phyloP scores from a whole-genome alignment of 202 grass and related monocot genomes.

The Hordeum pubiflorum region DNA sequence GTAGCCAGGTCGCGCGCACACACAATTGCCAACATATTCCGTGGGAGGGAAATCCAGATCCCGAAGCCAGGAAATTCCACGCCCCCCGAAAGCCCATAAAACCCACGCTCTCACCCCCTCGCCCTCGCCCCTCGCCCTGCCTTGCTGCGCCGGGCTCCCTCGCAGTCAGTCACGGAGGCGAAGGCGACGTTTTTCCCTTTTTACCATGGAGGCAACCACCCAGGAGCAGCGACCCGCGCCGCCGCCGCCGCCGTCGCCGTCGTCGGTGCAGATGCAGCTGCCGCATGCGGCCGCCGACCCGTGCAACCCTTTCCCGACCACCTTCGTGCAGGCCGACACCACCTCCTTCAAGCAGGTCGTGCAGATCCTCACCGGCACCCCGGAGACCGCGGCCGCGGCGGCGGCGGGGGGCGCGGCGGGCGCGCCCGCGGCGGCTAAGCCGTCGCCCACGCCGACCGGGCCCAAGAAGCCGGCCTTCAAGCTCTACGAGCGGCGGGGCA shows the following conservation, averaged over 20 bases:
- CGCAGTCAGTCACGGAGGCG: not conserved
- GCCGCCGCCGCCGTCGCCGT: not conserved
- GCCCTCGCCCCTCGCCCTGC: not conserved
- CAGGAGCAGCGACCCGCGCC: conserved; percentile 35
- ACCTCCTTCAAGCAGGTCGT: conserved; percentile 91
- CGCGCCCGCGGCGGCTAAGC: conserved; percentile 18
- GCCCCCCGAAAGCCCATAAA: conserved; percentile 41
- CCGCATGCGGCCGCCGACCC: conserved; percentile 26
- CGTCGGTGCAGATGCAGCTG: not conserved
- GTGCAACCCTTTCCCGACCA: conserved; percentile 64
- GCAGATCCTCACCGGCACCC: conserved; percentile 95
- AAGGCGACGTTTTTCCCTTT: conserved; percentile 38
- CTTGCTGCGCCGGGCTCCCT: not conserved
- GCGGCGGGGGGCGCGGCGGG: conserved; percentile 29
- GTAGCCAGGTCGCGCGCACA: not conserved
- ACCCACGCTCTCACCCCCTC: not conserved
- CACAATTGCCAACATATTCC: conserved; percentile 30
- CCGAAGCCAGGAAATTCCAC: conserved; percentile 31
- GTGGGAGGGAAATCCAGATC: conserved; percentile 36
- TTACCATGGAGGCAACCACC: conserved; percentile 38
- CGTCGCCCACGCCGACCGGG: conserved; percentile 10
- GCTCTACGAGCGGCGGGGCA: conserved; percentile 78
- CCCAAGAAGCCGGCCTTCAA: conserved; percentile 89
- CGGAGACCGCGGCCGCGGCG: conserved; percentile 40
- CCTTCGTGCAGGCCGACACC: conserved; percentile 84